Evolutionary conservation across 2,329 filamentous ascomycete genomes (phyloP), one percentile per base, ranked within the genome.

Genomic region (Sporothrix pseudoabietina): DNA sequence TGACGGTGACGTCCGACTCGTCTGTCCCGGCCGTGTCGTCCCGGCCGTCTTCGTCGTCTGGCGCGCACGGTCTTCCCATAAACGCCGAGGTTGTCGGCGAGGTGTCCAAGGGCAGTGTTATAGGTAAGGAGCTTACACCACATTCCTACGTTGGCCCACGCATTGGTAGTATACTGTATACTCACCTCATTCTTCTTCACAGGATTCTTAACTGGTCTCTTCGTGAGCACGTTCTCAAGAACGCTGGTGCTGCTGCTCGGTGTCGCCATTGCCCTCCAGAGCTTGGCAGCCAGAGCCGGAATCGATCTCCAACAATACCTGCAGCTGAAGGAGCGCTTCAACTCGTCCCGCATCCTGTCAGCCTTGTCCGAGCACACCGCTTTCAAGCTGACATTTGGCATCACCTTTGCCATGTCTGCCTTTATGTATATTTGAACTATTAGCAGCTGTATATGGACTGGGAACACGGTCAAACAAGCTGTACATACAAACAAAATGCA

Each of bases 371-470:
- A 87, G 74, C 87, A 89, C 77, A 86, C 88, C 1, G 87, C 87
- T 22, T 91, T 92, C 79, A 91, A 91, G 79, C 79, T 90, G 30
- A 89, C 90, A 3, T 94, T 94, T 80, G 88, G 89, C n/a, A 78
- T 88, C 57, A 91, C 92, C 39, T 94, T 94, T 82, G 87, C 90
- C 35, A 81, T 94, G 78, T 91, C 91, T 68, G 89, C 87, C 2
- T 91, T 92, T 76, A 83, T 85, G 85, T 85, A 81, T 57, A 84
- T 85, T 76, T 82, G 78, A 55, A 8, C 44, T 22, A 1, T 4
- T 10, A 22, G 19, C 26, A 22, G 39, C 14, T 47, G 39, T 66
- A 10, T 39, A 22, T 30, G 12, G 16, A 14, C 14, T 19, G 4
- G 30, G 39, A 19, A 16, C 5, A 12, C 12, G 39, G 12, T 26